A percentile compares a stretch with the other conserved stretches of the same genome.
Conservation (phyloP, 108 stramenopile species). For the Nitzschia sp. region DNA sequence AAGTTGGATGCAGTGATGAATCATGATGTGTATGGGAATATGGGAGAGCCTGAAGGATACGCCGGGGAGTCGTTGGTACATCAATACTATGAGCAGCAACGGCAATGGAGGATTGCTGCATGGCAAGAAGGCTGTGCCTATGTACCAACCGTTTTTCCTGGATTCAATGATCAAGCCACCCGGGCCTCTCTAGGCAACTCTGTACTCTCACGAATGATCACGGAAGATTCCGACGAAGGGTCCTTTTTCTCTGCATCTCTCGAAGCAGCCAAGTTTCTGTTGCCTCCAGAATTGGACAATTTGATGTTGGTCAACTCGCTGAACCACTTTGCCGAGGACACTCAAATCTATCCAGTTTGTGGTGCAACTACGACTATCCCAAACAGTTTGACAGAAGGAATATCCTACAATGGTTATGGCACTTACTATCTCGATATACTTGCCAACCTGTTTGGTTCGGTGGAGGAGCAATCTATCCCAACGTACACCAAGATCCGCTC, state of each 20-base stretch:
- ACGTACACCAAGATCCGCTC: background rate
- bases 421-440: conserved; percentile 23
- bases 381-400: conserved; percentile 2
- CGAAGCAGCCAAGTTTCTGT: conserved; percentile 19
- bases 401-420: conserved; percentile 27
- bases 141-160: conserved; percentile 26
- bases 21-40: conserved; percentile 31
- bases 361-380: conserved; percentile 6
- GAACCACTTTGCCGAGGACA: conserved; percentile 33
- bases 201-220: conserved; percentile 13
- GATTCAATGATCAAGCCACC: conserved; percentile 28
- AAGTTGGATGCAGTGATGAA: conserved; percentile 20
- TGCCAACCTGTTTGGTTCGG: background rate
- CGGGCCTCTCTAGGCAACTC: background rate
- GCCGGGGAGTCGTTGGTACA: background rate
- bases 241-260: conserved; percentile 10
- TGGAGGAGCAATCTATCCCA: too few species aligned
- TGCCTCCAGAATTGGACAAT: conserved; percentile 6
- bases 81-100: conserved; percentile 27
- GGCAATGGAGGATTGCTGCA: conserved; percentile 27
- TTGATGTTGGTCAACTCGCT: conserved; percentile 28
- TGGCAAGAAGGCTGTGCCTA: conserved; percentile 17
- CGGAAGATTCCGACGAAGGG: background rate
- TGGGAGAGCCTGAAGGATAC: conserved; percentile 18
- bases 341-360: conserved; percentile 32